Conservation (phyloP, 805 yeast genomes). For the Ascoidea rubescens region DNA sequence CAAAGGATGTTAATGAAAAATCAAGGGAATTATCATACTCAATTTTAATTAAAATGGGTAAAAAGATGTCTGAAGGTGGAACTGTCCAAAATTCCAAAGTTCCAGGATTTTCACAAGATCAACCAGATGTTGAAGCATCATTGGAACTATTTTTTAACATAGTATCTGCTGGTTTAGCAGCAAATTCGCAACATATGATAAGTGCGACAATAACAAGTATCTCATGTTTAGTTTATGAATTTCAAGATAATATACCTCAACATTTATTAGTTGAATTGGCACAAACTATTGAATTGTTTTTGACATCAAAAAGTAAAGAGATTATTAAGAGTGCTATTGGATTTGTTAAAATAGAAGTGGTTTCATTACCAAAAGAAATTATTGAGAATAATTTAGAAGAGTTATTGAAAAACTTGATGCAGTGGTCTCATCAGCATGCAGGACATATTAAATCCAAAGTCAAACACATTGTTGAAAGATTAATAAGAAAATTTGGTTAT, state of each 20-base stretch:
- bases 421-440: conserved; percentile 93
- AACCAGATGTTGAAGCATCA: conserved; percentile 52
- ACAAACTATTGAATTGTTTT: conserved; percentile 76
- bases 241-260: conserved; percentile 46
- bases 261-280: conserved; percentile 61
- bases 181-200: conserved; percentile 88
- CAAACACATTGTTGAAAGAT: conserved; percentile 83
- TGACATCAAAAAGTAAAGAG: conserved; percentile 84
- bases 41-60: conserved; percentile 67
- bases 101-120: conserved; percentile 48
- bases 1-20: conserved; percentile 88
- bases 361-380: conserved; percentile 68
- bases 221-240: conserved; percentile 78
- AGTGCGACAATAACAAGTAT: conserved; percentile 91
- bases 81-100: conserved; percentile 47
- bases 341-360: conserved; percentile 78
- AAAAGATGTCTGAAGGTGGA: conserved; percentile 55
- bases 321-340: conserved; percentile 92
- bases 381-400: conserved; percentile 53
- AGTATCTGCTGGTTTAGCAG: conserved; percentile 93
- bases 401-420: conserved; percentile 59
- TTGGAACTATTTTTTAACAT: conserved; percentile 79
- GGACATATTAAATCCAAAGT: conserved; percentile 90
- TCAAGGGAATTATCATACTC: conserved; percentile 72
- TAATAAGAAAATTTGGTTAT: conserved; percentile 81